phyloP scores from a whole-genome alignment of 1,284 basidiomycete genomes.

The Marasmius tenuissimus region DNA sequence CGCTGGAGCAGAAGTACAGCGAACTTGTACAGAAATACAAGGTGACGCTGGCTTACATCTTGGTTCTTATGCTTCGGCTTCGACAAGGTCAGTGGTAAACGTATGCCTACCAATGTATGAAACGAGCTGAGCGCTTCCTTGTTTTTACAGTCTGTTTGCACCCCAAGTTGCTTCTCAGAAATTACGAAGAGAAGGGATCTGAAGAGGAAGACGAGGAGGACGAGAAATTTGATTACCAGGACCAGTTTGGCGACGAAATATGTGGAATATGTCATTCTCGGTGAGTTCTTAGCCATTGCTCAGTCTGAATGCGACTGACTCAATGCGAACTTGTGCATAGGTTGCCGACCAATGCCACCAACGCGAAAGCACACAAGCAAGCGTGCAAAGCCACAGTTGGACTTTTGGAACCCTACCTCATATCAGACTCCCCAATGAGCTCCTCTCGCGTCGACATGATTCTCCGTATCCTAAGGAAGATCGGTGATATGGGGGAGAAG shows the following conservation, averaged over 20 bases:
- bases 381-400: not conserved
- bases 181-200: not conserved
- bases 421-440: not conserved
- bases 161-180: not conserved
- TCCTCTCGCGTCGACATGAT: not conserved
- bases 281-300: not conserved
- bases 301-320: not conserved
- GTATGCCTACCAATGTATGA: not conserved
- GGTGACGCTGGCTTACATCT: not conserved
- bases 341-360: not conserved
- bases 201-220: not conserved
- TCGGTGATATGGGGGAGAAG: not conserved
- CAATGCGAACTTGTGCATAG: not conserved
- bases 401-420: not conserved
- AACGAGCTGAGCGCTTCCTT: not conserved
- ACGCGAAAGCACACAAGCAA: not conserved
- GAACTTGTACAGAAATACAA: not conserved
- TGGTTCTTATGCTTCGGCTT: not conserved
- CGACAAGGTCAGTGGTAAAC: not conserved
- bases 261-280: not conserved
- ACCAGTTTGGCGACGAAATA: not conserved
- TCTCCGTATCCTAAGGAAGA: not conserved
- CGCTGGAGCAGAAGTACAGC: not conserved
- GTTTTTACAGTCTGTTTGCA: not conserved
- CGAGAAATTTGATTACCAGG: too few relatives aligned